Evolutionary conservation across 768 basidiomycete species (phyloP), one percentile per base, ranked within the genome.

Genomic region (Sarcodon aspratus): DNA sequence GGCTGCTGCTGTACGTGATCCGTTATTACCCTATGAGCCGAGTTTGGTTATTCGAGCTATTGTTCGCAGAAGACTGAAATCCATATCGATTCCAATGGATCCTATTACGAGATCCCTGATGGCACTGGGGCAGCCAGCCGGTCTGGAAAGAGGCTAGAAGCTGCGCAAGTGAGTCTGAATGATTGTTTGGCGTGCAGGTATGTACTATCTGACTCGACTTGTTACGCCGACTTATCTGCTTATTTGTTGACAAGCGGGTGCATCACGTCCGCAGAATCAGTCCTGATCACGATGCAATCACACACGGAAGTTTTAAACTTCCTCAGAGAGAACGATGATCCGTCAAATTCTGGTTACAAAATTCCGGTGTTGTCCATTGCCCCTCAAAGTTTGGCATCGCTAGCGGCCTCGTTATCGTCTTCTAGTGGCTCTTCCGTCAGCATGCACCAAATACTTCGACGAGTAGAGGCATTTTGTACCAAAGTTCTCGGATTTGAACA

Each of bases 111-210:
- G 63, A 82, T 94, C 8, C 59, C 75, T 7, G 11, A 64, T 62
- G 18, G 58, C 57, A 13, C 46, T 55, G 32, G 54, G 57, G 12
- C 32, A 57, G 37, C 59, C 47, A 9, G 46, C 48, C 27, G 50
- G 52, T 50, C 21, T 40, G 27, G 35, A 55, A 73, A 72, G 63
- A 93, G 89, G 65, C 73, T 99, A 9, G 78, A 91, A 57, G 90
- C 91, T 56, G 96, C 96, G 2, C 87, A 98, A 63, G 91, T 99
- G 55, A 98, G 83, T 61, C 66, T 99, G 57, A 98, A 96, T 55
- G 96, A 99, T 61, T 99, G 96, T 67, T 73, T 99, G 43, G 96
- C 96, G 21, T 98, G 96, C 75, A 96, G 92, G 94, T 90, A 59
- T 47, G 83, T 69, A 11, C 3, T 9, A 21, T 35, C 5, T 12